Conservation (phyloP, 2,329 filamentous ascomycete genomes). For the Lachnellula occidentalis region DNA sequence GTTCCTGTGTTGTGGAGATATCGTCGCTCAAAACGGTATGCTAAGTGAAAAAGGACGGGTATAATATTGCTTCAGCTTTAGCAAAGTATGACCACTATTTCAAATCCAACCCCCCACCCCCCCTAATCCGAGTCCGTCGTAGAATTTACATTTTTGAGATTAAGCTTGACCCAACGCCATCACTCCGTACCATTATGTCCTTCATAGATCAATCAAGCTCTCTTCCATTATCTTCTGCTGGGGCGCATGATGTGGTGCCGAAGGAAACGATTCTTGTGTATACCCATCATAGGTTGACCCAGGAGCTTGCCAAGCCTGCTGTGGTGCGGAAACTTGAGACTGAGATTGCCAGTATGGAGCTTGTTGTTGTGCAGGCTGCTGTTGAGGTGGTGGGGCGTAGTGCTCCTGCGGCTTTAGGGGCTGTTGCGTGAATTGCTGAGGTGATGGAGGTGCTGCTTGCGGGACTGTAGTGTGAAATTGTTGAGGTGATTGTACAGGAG, state of each 20-base stretch:
- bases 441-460: slow-evolving; percentile 18
- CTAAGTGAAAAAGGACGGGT: too few relatives aligned
- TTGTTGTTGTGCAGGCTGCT: slow-evolving; percentile 34
- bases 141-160: too few relatives aligned
- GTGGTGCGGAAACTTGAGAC: slow-evolving; percentile 36
- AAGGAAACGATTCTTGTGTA: slow-evolving; percentile 58
- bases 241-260: slow-evolving; percentile 55
- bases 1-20: too few relatives aligned
- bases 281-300: slow-evolving; percentile 43
- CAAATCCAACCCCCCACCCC: too few relatives aligned
- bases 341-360: slow-evolving; percentile 47
- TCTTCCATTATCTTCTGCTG: slow-evolving; percentile 60
- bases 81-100: too few relatives aligned
- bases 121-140: too few relatives aligned
- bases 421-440: slow-evolving; percentile 24
- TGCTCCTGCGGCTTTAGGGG: slow-evolving; percentile 27
- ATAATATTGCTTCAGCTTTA: too few relatives aligned
- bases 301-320: slow-evolving; percentile 35
- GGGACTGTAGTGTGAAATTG: slow-evolving; percentile 22
- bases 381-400: slow-evolving; percentile 21
- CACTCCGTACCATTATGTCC: slow-evolving; percentile 52
- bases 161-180: slow-evolving; percentile 12
- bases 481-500: slow-evolving; percentile 32
- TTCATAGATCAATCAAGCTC: slow-evolving; percentile 70
- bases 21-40: too few relatives aligned